Evolutionary conservation across 768 basidiomycete genomes (phyloP), one percentile per base, ranked within the genome.

Genomic region (Pleurotus salmoneostramineus): DNA sequence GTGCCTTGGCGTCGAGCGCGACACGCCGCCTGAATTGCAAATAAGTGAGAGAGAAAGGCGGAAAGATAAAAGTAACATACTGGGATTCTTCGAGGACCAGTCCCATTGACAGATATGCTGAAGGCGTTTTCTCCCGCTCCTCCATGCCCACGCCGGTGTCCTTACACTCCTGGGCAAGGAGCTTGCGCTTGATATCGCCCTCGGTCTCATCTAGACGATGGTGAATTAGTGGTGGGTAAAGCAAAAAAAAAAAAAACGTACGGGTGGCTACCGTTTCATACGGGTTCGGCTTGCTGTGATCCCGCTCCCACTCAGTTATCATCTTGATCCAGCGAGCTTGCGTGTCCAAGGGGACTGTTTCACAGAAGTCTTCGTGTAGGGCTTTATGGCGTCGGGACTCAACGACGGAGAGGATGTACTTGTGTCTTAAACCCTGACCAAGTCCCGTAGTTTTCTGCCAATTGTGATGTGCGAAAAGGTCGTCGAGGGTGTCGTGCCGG

Each of bases 401-500:
- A 2, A 15, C 55, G 15, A 58, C 56, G 1, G 56, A 60, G n/a
- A 63, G 27, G 11, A 61, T 43, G 2, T 59, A 49, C 36, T 60
- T 61, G 4, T 48, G 33, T 7, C 44, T 10, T 6, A 63, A 27
- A 1, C 55, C 1, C 12, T 44, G 21, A 60, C 59, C 61, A 42
- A 60, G 45, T 2, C 37, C 34, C n/a, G 59, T 33, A 42, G 57
- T 60, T 56, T 62, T 62, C 55, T 54, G 55, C n/a, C 45, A 62
- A 43, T 76, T 69, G 15, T 50, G 45, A 31, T 66, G 64, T 11
- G 56, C 58, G 21, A 66, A 63, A 0, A 63, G 61, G 6, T 74
- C 68, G n/a, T 75, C 69, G 3, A 75, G 33, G 0, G 64, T 65
- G 21, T 69, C 67, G 3, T 61, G 45, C 0, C 63, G 56, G 3